Evolutionary conservation across 202 grass and related monocot genomes (phyloP), one percentile per base, ranked within the genome.

Genomic region (Digitaria exilis): DNA sequence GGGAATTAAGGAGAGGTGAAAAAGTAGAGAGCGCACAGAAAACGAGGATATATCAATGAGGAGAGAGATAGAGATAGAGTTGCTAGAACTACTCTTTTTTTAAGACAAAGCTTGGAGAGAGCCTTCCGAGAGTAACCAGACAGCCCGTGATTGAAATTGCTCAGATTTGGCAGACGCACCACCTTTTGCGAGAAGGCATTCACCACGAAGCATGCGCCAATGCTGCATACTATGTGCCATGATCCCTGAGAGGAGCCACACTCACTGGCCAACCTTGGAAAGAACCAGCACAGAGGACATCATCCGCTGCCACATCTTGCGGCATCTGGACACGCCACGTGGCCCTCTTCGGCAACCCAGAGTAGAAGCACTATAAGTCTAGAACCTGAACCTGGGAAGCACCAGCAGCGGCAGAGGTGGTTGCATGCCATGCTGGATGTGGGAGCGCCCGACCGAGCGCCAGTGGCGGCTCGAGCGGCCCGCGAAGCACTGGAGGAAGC

Each of bases 311-410:
- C 21, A 28, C 26, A 37, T 62, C 65, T 55, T 10, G 6, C 0
- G 43, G 56, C 16, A 79, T 49, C 56, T 17, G 48, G 22, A 28
- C 8, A 3, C 24, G 16, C 7, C 22, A 25, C 0, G 46, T 4
- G 1, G 55, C 1, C 6, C 22, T 63, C 6, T 54, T 1, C 1
- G 25, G 11, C 10, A 31, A 44, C 0, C 8, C 2, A 0, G 43
- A 0, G 17, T 44, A 71, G 4, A 71, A 41, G 41, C 54, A 19
- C n/a, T n/a, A n/a, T n/a, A n/a, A n/a, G n/a, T n/a, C 21, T 29
- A 70, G 74, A 84, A 59, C 50, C 21, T 77, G 50, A 69, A 69
- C 18, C 4, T 58, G 26, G 73, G 50, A 15, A 77, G 63, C 26
- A 77, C 73, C 5, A 84, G 62, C 13, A 77, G 5, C 2, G 63